Base-by-base conservation (phyloP, 306 rosid genomes). In the Crataegus laevigata region DNA sequence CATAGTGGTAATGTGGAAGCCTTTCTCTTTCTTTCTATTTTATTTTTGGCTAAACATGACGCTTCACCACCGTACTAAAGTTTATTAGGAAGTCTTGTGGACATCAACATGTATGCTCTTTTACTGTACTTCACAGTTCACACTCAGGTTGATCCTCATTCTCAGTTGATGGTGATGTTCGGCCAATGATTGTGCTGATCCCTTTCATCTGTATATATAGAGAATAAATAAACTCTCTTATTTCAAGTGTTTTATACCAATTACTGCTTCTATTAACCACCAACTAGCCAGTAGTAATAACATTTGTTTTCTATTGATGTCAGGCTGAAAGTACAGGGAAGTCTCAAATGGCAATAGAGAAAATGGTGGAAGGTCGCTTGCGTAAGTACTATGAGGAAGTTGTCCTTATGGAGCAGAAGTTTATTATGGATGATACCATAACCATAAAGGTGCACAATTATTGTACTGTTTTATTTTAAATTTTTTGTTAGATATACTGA, bases 311-410 rank as follows among this genome's bases (percentile, higher is more conserved):
- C 58, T 30, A 57, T 59, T 74, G 72, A 72, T 82, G 68, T 78
- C 89, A 94, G 98, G 98, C 98, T 25, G 88, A 91, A 84, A 79
- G 91, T 71, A 83, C 96, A 26, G 96, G 94, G 36, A 94, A 90
- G 85, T 18, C 97, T 74, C 91, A 87, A 78, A 90, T 90, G 89
- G 93, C 98, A 76, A 83, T 94, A 74, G 93, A 91, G 34, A 94
- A 91, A 85, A 94, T 94, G 86, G 98, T 94, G 57, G 98, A 94
- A 82, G 98, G 98, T 63, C 94, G 96, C 21, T 67, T 91, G 43
- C 94, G 93, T 77, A 94, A 94, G 82, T 94, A 90, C 87, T 85
- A 88, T 70, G 98, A 91, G 80, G 96, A 94, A 68, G 96, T 91
- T 63, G 98, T 94, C 69, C 90, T 94, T 45, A 71, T 91, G 91